Evolutionary conservation across 2,329 filamentous ascomycete species (phyloP), one percentile per base, ranked within the genome.

Genomic region (Geosmithia putterillii): DNA sequence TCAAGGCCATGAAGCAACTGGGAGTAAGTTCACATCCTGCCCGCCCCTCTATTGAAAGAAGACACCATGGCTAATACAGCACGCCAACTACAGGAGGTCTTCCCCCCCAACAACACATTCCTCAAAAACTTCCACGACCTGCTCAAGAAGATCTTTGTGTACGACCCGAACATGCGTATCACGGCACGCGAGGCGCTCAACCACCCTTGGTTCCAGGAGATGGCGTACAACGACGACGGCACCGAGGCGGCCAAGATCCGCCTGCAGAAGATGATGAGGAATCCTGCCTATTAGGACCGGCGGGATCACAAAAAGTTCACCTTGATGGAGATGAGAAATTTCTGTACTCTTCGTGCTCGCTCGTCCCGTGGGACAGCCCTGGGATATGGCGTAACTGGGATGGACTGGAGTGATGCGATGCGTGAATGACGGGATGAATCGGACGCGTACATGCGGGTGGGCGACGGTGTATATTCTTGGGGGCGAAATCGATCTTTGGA

Each of bases 1-100:
- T 84, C 12, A 79, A 79, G 57, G 79, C 77, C n/a, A 84, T 84
- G 80, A 83, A 83, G 58, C 69, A 69, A 44, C 62, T 84, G 22
- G 67, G 73, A 47, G 79, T 83, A 63, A 50, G 74, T 62, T 6
- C 40, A 18, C 22, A n/a, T n/a, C 35, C n/a, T n/a, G n/a, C n/a
- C n/a, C n/a, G n/a, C n/a, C n/a, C n/a, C n/a, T 25, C 23, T 25
- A 6, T 25, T 9, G 15, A 32, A 32, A 7, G 28, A 32, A 12
- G 28, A 32, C 4, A 32, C 4, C 10, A 32, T 9, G 15, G 15
- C 28, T 32, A 32, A 32, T 14, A 32, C 7, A 32, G 6, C 28
- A 6, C 9, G 35, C n/a, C n/a, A n/a, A n/a, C n/a, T 12, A 10
- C 37, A 83, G 79, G 77, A 82, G 47, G 81, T 82, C 42, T 80